Conservation (phyloP, 2,329 filamentous ascomycete species). For the Sphaerostilbella broomeana region DNA sequence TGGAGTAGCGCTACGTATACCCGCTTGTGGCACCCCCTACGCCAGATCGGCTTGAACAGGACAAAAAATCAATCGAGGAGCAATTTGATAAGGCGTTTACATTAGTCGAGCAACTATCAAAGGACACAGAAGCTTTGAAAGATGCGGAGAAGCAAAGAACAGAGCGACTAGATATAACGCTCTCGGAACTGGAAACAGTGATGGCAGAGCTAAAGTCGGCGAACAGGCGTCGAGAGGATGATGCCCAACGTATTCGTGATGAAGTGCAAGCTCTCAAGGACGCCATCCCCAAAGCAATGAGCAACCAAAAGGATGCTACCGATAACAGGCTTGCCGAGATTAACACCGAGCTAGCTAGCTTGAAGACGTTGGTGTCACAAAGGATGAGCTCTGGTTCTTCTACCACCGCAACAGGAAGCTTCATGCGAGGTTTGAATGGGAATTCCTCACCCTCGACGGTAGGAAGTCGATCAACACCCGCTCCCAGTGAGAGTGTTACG, state of each 20-base stretch:
- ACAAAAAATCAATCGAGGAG: conserved; percentile 88
- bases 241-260: conserved; percentile 76
- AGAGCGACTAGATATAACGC: conserved; percentile 70
- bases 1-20: conserved; percentile 70
- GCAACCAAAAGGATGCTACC: conserved; percentile 77
- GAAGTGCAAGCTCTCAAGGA: conserved; percentile 80
- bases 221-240: conserved; percentile 76
- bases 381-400: conserved; percentile 41
- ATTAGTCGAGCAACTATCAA: conserved; percentile 83
- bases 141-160: conserved; percentile 78
- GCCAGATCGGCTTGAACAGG: conserved; percentile 84
- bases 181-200: conserved; percentile 78
- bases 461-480: conserved; percentile 7
- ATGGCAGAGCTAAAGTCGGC: conserved; percentile 75
- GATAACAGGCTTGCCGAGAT: conserved; percentile 80
- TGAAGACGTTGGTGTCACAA: conserved; percentile 77
- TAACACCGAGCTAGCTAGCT: conserved; percentile 77
- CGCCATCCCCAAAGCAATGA: conserved; percentile 79
- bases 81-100: conserved; percentile 89
- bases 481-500: conserved; percentile 13
- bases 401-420: conserved; percentile 18
- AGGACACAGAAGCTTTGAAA: conserved; percentile 86
- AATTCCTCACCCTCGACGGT: conserved; percentile 15
- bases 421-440: conserved; percentile 20
- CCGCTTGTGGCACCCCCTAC: conserved; percentile 91